Evolutionary conservation across 192 early-diverging fungal species (phyloP), one percentile per base, ranked within the genome.

Genomic region (Umbelopsis ramanniana): DNA sequence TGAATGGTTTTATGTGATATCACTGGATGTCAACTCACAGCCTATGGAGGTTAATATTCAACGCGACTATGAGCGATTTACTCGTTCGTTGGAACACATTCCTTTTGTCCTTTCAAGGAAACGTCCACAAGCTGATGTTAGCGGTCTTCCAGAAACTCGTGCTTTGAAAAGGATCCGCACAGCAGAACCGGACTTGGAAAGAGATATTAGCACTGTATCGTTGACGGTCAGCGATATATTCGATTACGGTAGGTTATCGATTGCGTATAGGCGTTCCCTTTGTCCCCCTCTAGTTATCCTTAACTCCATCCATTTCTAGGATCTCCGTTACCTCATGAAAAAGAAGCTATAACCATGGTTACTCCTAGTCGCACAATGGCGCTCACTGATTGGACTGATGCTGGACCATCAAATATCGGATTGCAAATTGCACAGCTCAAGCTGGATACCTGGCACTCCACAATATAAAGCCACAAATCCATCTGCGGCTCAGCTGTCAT

Each of bases 401-500:
- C 29, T 37, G 57, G 57, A 35, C 57, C 57, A 63, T 35, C 33
- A 37, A 63, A 29, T 37, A 63, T 63, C 17, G 57, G 57, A 5
- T 29, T 26, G 33, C 57, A 63, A n/a, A 63, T 63, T 35, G 57
- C 57, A 37, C 19, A 35, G 26, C 33, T 63, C 3, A 63, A 63
- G 29, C 35, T 63, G 26, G 26, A 63, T 37, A 29, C 57, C 33
- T 63, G 57, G 57, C 29, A 37, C n/a, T 50, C 48, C 15, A 50
- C 48, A 43, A 4, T 43, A 24, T 54, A 22, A 54, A 22, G 53
- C 53, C 22, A 22, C 23, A 14, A 26, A 9, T 33, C 57, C 24
- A 63, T 63, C 57, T 63, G 57, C 57, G 33, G 57, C 57, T 63
- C 29, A 37, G 57, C n/a, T 63, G 57, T 63, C 57, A 63, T 19